These are phyloP conservation scores for Xylariaceae sp. DNA, from an alignment of 2,329 filamentous ascomycete species.

Conservation along the genomic window DNA sequence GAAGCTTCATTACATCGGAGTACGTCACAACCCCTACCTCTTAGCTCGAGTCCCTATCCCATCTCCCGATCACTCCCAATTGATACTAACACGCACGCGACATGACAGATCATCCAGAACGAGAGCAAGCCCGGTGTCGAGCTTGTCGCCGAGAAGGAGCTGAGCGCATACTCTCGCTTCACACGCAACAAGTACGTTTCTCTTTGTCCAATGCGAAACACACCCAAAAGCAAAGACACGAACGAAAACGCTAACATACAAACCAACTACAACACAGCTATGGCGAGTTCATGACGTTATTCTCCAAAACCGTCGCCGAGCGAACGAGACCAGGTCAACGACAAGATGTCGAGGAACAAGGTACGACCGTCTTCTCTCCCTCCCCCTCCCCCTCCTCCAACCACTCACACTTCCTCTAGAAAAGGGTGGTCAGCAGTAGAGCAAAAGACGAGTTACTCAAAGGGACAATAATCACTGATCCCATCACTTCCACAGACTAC, in stretches of 20 bases:
- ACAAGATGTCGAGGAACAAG: constrained; percentile 81
- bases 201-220: neutral
- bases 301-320: constrained; percentile 83
- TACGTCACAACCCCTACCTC: constrained; percentile 42
- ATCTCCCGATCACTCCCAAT: constrained; percentile 5
- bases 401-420: too few species aligned
- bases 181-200: constrained; percentile 60
- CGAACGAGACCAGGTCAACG: constrained; percentile 75
- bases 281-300: constrained; percentile 74
- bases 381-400: neutral
- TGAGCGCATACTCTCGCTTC: constrained; percentile 76
- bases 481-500: constrained; percentile 47
- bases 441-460: too few species aligned
- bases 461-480: constrained; percentile 8
- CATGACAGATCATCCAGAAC: constrained; percentile 71
- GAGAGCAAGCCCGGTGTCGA: constrained; percentile 71
- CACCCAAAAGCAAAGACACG: neutral
- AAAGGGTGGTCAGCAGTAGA: too few species aligned
- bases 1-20: constrained; percentile 86
- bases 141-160: constrained; percentile 71
- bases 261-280: constrained; percentile 35
- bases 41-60: constrained; percentile 18
- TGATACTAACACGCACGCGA: constrained; percentile 12
- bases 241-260: constrained; percentile 14
- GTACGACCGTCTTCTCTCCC: constrained; percentile 36